A percentile compares a stretch with the other conserved stretches of the same genome.
These are phyloP conservation scores for Phytophthora kernoviae DNA, from an alignment of 352 stramenopile species.

Conservation along the genomic window DNA sequence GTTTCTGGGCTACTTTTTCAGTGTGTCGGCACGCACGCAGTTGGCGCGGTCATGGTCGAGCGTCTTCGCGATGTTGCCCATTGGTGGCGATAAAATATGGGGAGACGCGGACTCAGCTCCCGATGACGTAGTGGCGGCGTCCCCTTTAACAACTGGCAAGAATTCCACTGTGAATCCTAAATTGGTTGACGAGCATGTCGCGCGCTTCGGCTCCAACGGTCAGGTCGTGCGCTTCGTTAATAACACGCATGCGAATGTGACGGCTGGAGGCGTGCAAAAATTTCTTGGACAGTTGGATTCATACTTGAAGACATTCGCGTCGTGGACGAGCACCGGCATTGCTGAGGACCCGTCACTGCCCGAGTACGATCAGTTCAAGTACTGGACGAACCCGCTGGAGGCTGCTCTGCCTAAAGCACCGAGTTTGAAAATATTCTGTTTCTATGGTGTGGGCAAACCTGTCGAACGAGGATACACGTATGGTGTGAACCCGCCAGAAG, in stretches of 20 bases:
- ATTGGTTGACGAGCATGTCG: conserved; percentile 50
- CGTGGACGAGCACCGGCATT: conserved; percentile 50
- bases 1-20: conserved; percentile 86
- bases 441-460: conserved; percentile 93
- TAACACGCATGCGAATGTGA: conserved; percentile 58
- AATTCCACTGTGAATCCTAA: conserved; percentile 34
- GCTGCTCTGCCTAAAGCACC: conserved; percentile 89
- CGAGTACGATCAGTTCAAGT: conserved; percentile 64
- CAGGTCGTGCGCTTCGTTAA: conserved; percentile 65
- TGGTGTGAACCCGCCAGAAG: conserved; percentile 43
- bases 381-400: conserved; percentile 90
- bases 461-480: conserved; percentile 89
- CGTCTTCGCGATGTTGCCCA: conserved; percentile 92
- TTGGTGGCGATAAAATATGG: conserved; percentile 93
- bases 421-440: conserved; percentile 94
- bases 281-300: conserved; percentile 53
- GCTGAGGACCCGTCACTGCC: conserved; percentile 47
- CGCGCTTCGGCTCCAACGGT: conserved; percentile 52
- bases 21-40: conserved; percentile 50
- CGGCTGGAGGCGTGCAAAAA: conserved; percentile 48
- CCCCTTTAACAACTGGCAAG: conserved; percentile 42
- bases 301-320: conserved; percentile 48
- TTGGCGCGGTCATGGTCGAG: conserved; percentile 79
- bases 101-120: conserved; percentile 55
- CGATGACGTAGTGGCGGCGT: conserved; percentile 69